Conservation (phyloP, 768 basidiomycete species). For the Tylopilus intermedius region DNA sequence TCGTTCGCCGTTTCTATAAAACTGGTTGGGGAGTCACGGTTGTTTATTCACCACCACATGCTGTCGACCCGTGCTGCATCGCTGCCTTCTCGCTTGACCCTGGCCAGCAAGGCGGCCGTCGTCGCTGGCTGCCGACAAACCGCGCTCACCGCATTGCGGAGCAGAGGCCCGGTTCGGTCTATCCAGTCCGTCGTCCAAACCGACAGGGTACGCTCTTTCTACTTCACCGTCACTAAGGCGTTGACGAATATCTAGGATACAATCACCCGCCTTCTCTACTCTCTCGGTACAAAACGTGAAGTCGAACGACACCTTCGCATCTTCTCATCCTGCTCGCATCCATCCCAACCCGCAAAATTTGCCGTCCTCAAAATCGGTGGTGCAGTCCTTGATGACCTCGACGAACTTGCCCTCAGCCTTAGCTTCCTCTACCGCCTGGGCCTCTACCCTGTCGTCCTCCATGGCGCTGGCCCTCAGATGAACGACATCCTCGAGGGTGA, state of each 20-base stretch:
- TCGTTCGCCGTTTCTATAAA: slow-evolving; percentile 1
- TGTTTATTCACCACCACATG: slow-evolving; percentile 18
- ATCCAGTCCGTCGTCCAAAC: slow-evolving; percentile 68
- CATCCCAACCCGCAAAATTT: slow-evolving; percentile 88
- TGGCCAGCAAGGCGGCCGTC: slow-evolving; percentile 42
- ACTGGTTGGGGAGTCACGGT: background rate
- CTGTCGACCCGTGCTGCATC: slow-evolving; percentile 26
- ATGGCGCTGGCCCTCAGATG: slow-evolving; percentile 93
- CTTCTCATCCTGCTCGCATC: slow-evolving; percentile 90
- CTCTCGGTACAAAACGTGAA: slow-evolving; percentile 93
- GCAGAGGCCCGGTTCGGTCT: slow-evolving; percentile 35
- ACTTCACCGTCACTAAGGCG: background rate
- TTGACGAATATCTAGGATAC: slow-evolving; percentile 65
- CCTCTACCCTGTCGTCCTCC: slow-evolving; percentile 94
- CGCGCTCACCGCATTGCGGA: slow-evolving; percentile 37
- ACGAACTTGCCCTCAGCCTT: slow-evolving; percentile 90
- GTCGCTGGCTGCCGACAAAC: slow-evolving; percentile 42
- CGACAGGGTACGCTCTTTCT: slow-evolving; percentile 52
- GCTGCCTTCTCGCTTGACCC: slow-evolving; percentile 25
- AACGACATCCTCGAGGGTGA: slow-evolving; percentile 91
- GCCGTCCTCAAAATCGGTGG: slow-evolving; percentile 99
- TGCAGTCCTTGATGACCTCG: slow-evolving; percentile 85
- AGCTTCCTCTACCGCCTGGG: slow-evolving; percentile 97
- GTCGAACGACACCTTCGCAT: slow-evolving; percentile 98
- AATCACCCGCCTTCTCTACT: slow-evolving; percentile 93